Conservation (phyloP, 768 basidiomycete species). For the Phylloporus rhodoxanthus region DNA sequence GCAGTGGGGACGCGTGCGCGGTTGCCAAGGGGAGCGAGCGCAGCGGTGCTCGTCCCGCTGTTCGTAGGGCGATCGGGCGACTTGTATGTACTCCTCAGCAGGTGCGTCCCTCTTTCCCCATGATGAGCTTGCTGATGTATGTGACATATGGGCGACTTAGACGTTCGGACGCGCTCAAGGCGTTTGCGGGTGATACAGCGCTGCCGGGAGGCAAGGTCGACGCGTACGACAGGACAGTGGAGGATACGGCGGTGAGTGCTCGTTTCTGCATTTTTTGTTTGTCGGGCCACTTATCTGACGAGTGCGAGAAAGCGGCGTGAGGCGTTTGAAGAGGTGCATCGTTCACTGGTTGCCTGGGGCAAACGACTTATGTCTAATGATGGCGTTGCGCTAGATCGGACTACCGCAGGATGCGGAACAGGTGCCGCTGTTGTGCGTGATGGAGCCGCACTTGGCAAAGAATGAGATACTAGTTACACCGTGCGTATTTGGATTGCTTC, state of each 20-base stretch:
- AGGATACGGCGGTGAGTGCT: slow-evolving; percentile 67
- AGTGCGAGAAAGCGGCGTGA: slow-evolving; percentile 62
- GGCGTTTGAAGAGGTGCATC: slow-evolving; percentile 79
- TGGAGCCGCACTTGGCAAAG: slow-evolving; percentile 75
- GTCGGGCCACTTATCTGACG: neutral
- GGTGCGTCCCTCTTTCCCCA: slow-evolving; percentile 40
- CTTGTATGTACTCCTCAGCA: slow-evolving; percentile 77
- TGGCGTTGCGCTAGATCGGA: slow-evolving; percentile 55
- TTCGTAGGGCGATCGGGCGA: slow-evolving; percentile 83
- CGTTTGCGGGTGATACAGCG: slow-evolving; percentile 85
- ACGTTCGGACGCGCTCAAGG: slow-evolving; percentile 62
- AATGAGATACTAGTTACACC: slow-evolving; percentile 76
- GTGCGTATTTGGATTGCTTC: slow-evolving; percentile 41
- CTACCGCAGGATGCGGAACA: slow-evolving; percentile 63
- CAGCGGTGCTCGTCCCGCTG: slow-evolving; percentile 77
- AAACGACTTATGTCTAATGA: neutral
- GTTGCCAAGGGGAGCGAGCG: slow-evolving; percentile 54
- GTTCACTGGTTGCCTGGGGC: neutral
- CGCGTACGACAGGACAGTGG: slow-evolving; percentile 55
- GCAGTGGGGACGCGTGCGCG: slow-evolving; percentile 26
- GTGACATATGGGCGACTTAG: slow-evolving; percentile 33
- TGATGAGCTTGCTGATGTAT: neutral
- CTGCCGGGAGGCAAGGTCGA: slow-evolving; percentile 85
- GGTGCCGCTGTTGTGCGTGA: slow-evolving; percentile 68
- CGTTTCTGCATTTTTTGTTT: neutral